These are phyloP conservation scores for Chlorella variabilis DNA, from an alignment of 163 green algal species.

Conservation along the genomic window DNA sequence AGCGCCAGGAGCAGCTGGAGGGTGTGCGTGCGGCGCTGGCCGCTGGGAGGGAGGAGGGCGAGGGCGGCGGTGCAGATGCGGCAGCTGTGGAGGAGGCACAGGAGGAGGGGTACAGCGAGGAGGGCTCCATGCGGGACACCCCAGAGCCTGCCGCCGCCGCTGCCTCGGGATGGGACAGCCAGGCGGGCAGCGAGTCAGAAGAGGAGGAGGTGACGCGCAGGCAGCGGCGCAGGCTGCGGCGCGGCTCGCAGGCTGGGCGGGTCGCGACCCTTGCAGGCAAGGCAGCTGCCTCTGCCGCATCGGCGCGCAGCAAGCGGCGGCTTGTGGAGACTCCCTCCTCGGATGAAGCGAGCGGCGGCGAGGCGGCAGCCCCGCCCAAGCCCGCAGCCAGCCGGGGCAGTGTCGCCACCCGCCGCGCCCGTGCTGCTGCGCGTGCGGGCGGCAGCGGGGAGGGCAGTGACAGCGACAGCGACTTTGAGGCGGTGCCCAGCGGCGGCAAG, in stretches of 20 bases:
- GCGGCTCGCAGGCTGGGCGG: no score
- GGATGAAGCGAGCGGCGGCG: neutral
- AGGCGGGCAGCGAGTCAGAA: neutral
- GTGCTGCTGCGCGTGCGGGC: neutral
- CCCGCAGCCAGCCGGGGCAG: no score
- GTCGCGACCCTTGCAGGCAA: no score
- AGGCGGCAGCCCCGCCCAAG: neutral
- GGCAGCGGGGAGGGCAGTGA: neutral
- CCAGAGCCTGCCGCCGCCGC: neutral
- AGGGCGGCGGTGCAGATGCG: neutral
- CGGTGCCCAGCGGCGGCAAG: neutral
- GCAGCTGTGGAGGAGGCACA: no score
- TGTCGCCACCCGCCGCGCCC: no score
- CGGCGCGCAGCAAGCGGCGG: slow-evolving; percentile 13
- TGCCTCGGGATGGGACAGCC: neutral
- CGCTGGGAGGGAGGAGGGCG: neutral
- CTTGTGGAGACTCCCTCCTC: neutral
- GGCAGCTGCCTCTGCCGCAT: neutral
- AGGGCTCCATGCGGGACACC: no score
- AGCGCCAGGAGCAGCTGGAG: neutral
- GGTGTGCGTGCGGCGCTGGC: neutral
- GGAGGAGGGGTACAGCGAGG: no score
- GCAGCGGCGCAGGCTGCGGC: slow-evolving; percentile 4
- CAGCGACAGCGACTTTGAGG: slow-evolving; percentile 30
- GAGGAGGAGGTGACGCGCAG: neutral